A percentile compares a stretch with the other conserved stretches of the same genome.
These are phyloP conservation scores for Kodamaea derodonti DNA, from an alignment of 1,139 yeast genomes.

Conservation along the genomic window DNA sequence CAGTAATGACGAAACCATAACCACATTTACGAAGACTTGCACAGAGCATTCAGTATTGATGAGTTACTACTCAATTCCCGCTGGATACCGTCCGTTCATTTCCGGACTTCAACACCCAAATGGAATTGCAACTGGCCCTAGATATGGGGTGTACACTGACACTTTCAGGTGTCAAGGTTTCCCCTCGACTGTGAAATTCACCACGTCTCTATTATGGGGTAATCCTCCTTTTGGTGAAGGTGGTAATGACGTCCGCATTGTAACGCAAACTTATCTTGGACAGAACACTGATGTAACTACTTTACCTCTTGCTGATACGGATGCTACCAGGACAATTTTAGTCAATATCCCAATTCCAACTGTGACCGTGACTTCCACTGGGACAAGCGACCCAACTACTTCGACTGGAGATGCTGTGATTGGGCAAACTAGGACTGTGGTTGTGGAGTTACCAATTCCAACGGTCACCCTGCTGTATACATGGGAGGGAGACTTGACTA, in stretches of 20 bases:
- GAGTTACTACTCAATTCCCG: neutral
- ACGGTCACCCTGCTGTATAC: slow-evolving; percentile 7
- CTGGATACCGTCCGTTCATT: neutral
- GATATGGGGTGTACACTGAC: neutral
- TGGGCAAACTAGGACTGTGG: neutral
- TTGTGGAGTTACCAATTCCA: neutral
- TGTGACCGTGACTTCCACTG: neutral
- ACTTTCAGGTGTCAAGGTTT: neutral
- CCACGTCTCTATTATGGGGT: neutral
- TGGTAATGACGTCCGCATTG: neutral
- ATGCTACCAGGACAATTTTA: neutral
- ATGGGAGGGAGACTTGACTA: slow-evolving; percentile 9
- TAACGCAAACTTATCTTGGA: neutral
- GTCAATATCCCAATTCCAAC: neutral
- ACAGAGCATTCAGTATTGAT: neutral
- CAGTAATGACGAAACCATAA: neutral
- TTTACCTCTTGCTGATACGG: neutral
- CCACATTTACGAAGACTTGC: neutral
- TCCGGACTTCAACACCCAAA: neutral
- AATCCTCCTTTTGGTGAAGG: neutral
- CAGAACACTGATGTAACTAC: neutral
- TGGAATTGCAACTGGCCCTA: neutral
- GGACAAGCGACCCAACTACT: neutral
- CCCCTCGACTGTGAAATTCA: neutral
- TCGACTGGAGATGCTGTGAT: neutral